Base-by-base conservation (phyloP, 1,139 yeast genomes). In the Lodderomyces pseudojiufengensis region DNA sequence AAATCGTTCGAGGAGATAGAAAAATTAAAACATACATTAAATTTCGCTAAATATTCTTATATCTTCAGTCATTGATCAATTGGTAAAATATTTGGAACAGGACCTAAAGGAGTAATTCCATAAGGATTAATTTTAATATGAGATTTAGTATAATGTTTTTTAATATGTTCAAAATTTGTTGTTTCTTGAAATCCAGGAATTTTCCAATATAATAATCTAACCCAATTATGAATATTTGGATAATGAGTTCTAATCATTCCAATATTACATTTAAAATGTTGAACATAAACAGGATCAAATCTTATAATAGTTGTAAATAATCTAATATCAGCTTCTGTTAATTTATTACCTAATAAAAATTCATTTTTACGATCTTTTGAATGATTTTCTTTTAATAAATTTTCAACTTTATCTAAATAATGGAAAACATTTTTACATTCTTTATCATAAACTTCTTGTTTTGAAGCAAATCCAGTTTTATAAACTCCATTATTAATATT, bases 401-500 rank as follows among this genome's bases (percentile, higher is more conserved):
- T 58, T 60, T 92, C 98, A 31, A 86, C 78, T 51, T 75, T 80
- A 52, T 87, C 95, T 54, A 90, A 70, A 46, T 81, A 73, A 24
- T 67, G 63, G 57, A 92, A 92, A 25, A 90, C 66, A 33, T 71
- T 74, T 29, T 56, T 59, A 6, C 84, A 90, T 49, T 84, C 85
- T 42, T 64, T 64, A 46, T 84, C 94, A 55, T 92, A 92, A 16
- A 84, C 87, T 42, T 81, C 88, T 55, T 87, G 95, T 39, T 73
- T 73, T 14, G 90, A 79, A 5, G 97, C 88, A 61, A 90, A 92
- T 0, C 97, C 97, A 2, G 95, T 49, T 65, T 88, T 92, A 70
- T 92, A 92, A 24, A 92, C 97, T 27, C 97, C 97, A 56, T 87
- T 88, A 69, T 88, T 90, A 59, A 92, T 83, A 50, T 73, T 76